A percentile compares a stretch with the other conserved stretches of the same genome.
These are phyloP conservation scores for Hibiscus tridactylites DNA, from an alignment of 345 rosid genomes.

Conservation along the genomic window DNA sequence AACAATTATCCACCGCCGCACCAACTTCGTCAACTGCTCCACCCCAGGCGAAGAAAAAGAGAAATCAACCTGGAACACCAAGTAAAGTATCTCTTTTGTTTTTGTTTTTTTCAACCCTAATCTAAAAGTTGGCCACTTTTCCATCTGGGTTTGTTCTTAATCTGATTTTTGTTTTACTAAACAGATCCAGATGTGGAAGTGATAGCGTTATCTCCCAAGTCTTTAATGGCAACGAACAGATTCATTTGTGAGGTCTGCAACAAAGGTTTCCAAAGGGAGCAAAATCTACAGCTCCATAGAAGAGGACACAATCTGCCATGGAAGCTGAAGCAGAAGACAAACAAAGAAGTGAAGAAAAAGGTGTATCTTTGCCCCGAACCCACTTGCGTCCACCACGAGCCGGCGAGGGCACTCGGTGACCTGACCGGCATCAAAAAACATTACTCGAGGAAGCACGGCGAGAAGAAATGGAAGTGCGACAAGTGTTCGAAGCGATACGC, in stretches of 20 bases:
- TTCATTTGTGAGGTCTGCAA: conserved; percentile 83
- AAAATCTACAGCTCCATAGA: conserved; percentile 76
- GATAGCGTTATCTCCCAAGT: conserved; percentile 80
- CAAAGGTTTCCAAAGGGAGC: conserved; percentile 88
- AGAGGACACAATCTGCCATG: conserved; percentile 87
- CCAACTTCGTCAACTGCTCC: conserved; percentile 33
- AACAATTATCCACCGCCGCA: conserved; percentile 26
- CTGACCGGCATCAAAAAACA: conserved; percentile 85
- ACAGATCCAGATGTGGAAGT: conserved; percentile 86
- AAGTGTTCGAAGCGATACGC: conserved; percentile 76
- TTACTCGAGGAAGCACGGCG: conserved; percentile 73
- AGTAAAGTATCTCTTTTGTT: conserved; percentile 45
- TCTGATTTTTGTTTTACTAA: not conserved
- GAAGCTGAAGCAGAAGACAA: conserved; percentile 75
- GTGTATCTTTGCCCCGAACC: conserved; percentile 80
- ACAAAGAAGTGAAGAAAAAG: conserved; percentile 70
- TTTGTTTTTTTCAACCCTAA: not conserved
- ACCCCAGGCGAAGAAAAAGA: conserved; percentile 47
- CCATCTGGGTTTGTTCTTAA: too few relatives aligned
- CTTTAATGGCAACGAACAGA: conserved; percentile 82
- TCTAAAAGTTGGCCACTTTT: not conserved
- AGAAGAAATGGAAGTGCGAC: conserved; percentile 88
- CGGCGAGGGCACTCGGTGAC: conserved; percentile 77
- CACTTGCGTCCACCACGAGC: conserved; percentile 79
- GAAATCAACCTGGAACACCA: conserved; percentile 81